Conservation (phyloP, 257 asterid species). For the Linaria vulgaris region DNA sequence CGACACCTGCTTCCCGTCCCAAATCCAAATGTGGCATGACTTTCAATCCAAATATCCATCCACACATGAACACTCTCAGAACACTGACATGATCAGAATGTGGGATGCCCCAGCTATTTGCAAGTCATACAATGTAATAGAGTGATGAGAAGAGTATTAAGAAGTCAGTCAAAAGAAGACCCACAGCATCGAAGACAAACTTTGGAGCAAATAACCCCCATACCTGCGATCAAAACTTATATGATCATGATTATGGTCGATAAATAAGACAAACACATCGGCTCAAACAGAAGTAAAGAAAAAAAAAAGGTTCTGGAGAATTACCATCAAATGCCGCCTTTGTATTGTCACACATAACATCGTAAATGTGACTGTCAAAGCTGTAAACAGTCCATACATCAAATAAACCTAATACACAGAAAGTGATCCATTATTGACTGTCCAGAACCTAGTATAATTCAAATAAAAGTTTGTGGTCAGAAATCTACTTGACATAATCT, state of each 20-base stretch:
- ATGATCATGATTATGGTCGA: not conserved
- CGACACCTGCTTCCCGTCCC: too few species aligned
- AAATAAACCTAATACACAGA: constrained; percentile 66
- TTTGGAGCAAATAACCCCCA: constrained; percentile 99
- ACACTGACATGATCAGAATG: too few species aligned
- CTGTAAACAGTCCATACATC: constrained; percentile 65
- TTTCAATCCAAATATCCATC: too few species aligned
- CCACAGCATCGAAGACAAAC: constrained; percentile 87
- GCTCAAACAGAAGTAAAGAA: not conserved
- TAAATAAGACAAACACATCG: not conserved
- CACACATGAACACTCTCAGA: too few species aligned
- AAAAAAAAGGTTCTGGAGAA: constrained; percentile 1
- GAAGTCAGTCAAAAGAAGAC: constrained; percentile 67
- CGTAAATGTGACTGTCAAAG: constrained; percentile 65
- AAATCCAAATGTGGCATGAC: too few species aligned
- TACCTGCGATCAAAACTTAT: constrained; percentile 50
- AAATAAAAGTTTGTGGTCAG: constrained; percentile 7
- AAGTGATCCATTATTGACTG: constrained; percentile 6
- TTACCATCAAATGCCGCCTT: constrained; percentile 95
- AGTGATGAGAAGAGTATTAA: constrained; percentile 69
- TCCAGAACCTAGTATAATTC: not conserved
- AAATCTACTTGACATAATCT: constrained; percentile 63
- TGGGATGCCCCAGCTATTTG: not conserved
- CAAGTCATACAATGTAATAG: constrained; percentile 48
- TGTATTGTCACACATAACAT: constrained; percentile 80